A percentile compares a stretch with the other conserved stretches of the same genome.
Conservation (phyloP, 1,284 basidiomycete genomes). For the Filobasidium uniguttulatum region DNA sequence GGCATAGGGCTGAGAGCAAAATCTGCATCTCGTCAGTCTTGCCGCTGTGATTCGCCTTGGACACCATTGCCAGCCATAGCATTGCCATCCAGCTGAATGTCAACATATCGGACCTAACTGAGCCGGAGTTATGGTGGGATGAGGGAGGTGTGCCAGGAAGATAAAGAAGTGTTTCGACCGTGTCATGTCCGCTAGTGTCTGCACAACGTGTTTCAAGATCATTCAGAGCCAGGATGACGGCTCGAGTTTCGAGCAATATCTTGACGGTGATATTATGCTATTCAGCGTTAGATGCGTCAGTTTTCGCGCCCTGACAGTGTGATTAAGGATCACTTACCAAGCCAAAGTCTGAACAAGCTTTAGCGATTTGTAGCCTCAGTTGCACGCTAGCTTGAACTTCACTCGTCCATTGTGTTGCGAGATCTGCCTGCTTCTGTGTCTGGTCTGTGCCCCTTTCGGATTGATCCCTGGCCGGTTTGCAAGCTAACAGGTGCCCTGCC, state of each 20-base stretch:
- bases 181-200: not conserved
- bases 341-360: conserved; percentile 1
- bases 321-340: not conserved
- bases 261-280: not conserved
- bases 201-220: not conserved
- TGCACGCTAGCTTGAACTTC: conserved; percentile 17
- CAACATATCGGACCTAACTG: not conserved
- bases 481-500: conserved; percentile 12
- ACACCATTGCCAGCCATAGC: not conserved
- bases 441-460: conserved; percentile 15
- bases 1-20: not conserved
- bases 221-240: not conserved
- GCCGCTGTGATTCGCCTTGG: not conserved
- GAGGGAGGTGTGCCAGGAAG: not conserved
- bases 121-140: not conserved
- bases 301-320: conserved; percentile 5
- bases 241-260: not conserved
- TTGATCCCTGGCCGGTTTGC: conserved; percentile 17
- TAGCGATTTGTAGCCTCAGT: conserved; percentile 22
- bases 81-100: not conserved
- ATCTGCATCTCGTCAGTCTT: not conserved
- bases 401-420: conserved; percentile 19
- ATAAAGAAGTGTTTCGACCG: not conserved
- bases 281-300: not conserved
- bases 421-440: not conserved